Evolutionary conservation across 2,329 filamentous ascomycete genomes (phyloP).

Genomic region (Phoma herbarum): DNA sequence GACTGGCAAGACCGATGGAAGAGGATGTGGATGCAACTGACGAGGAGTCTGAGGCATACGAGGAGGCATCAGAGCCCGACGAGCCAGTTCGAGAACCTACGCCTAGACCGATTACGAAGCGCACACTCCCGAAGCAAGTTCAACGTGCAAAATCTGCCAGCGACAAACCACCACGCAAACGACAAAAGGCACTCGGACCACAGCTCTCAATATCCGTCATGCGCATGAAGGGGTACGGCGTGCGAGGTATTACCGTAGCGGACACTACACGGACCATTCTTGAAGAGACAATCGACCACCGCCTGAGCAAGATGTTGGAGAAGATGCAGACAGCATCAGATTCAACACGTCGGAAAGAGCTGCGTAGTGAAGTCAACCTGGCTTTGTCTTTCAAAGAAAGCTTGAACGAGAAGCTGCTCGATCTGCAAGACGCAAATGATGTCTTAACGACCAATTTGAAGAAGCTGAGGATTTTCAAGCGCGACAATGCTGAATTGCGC

Average conservation of each 20-base stretch:
- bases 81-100: constrained; percentile 22
- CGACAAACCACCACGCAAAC: constrained; percentile 40
- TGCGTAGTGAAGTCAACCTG: constrained; percentile 57
- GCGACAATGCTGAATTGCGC: constrained; percentile 57
- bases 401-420: constrained; percentile 59
- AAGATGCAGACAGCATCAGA: constrained; percentile 51
- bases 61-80: constrained; percentile 31
- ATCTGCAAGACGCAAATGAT: constrained; percentile 62
- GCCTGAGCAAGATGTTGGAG: constrained; percentile 54
- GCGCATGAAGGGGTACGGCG: constrained; percentile 50
- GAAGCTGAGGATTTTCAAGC: constrained; percentile 56
- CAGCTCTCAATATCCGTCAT: constrained; percentile 46
- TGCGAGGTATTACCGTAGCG: constrained; percentile 57
- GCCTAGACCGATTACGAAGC: constrained; percentile 23
- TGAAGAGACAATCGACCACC: constrained; percentile 59
- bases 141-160: constrained; percentile 23
- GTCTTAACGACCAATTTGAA: constrained; percentile 58
- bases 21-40: background rate
- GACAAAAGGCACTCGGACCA: constrained; percentile 39
- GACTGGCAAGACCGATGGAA: constrained; percentile 5
- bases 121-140: constrained; percentile 24
- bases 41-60: constrained; percentile 14
- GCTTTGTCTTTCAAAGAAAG: constrained; percentile 59
- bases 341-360: constrained; percentile 50
- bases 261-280: constrained; percentile 63